These are phyloP conservation scores for Pichia sp. DNA, from an alignment of 1,139 yeast genomes.

Conservation along the genomic window DNA sequence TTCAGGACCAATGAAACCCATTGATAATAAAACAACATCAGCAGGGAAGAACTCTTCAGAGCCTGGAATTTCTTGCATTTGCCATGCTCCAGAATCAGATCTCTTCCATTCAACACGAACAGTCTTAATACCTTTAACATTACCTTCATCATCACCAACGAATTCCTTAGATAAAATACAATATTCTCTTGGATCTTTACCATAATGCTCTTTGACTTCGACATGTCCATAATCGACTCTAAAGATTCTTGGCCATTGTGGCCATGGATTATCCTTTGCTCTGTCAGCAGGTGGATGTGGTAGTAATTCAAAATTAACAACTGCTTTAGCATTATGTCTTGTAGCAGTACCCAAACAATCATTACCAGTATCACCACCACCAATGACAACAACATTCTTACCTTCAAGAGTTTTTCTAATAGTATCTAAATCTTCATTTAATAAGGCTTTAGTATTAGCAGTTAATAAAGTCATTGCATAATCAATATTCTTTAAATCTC, in stretches of 20 bases:
- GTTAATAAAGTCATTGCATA: constrained; percentile 92
- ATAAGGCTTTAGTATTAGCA: constrained; percentile 82
- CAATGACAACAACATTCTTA: constrained; percentile 90
- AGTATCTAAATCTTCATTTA: constrained; percentile 74
- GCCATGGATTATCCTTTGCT: constrained; percentile 98
- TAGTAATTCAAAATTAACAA: constrained; percentile 86
- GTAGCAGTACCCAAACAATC: constrained; percentile 98
- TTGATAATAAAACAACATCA: constrained; percentile 85
- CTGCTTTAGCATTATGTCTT: constrained; percentile 96
- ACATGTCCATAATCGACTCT: constrained; percentile 97
- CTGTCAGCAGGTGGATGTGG: constrained; percentile 87
- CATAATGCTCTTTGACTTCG: constrained; percentile 91
- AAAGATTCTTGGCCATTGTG: constrained; percentile 98
- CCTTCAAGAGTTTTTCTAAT: constrained; percentile 69
- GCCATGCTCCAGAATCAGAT: constrained; percentile 96
- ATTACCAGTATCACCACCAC: constrained; percentile 99
- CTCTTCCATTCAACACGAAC: constrained; percentile 98
- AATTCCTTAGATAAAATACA: constrained; percentile 93
- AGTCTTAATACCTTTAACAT: constrained; percentile 89
- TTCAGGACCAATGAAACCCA: constrained; percentile 98
- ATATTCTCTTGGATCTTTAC: constrained; percentile 96
- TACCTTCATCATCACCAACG: constrained; percentile 89
- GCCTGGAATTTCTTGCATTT: constrained; percentile 96
- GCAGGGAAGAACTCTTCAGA: constrained; percentile 94
- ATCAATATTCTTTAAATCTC: constrained; percentile 82